Percentiles rank a stretch among this genome's conserved stretches.
These are phyloP conservation scores for Blechomonas ayalai DNA, from an alignment of 208 protist genomes.

Conservation along the genomic window DNA sequence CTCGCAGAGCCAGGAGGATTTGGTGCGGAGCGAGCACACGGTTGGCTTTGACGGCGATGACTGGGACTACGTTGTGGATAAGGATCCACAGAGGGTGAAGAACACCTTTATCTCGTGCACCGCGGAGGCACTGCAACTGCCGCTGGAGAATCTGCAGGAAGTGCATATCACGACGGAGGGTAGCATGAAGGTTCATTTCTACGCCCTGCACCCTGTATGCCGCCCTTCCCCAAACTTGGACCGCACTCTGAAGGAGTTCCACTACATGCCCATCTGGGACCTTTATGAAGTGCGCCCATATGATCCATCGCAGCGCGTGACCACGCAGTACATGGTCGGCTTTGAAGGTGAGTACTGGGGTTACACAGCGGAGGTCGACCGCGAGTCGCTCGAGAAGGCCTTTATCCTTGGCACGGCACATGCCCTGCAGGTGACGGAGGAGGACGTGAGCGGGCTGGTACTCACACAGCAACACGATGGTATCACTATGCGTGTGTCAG, in stretches of 20 bases:
- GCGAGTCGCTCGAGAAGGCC: conserved; percentile 16
- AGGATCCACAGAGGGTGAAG: conserved; percentile 6
- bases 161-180: conserved; percentile 1
- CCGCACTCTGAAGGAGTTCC: conserved; percentile 11
- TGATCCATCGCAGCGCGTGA: conserved; percentile 8
- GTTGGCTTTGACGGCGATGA: conserved; percentile 12
- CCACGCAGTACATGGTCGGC: conserved; percentile 23
- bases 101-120: conserved; percentile 12
- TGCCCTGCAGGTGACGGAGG: conserved; percentile 18
- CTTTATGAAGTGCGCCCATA: conserved; percentile 37
- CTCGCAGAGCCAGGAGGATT: conserved; percentile 6
- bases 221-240: conserved; percentile 15
- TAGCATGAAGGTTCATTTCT: conserved; percentile 3
- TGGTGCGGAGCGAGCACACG: conserved; percentile 6
- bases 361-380: conserved; percentile 19
- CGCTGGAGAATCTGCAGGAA: conserved; percentile 10
- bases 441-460: conserved; percentile 16
- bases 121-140: conserved; percentile 7
- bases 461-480: conserved; percentile 13
- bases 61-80: conserved; percentile 29
- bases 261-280: conserved; percentile 35
- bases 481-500: conserved; percentile 17
- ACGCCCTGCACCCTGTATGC: conserved; percentile 8
- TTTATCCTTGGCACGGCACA: conserved; percentile 24
- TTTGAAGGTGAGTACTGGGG: conserved; percentile 64